These are phyloP conservation scores for Cronartium quercuum DNA, from an alignment of 1,284 basidiomycete species.

Conservation along the genomic window DNA sequence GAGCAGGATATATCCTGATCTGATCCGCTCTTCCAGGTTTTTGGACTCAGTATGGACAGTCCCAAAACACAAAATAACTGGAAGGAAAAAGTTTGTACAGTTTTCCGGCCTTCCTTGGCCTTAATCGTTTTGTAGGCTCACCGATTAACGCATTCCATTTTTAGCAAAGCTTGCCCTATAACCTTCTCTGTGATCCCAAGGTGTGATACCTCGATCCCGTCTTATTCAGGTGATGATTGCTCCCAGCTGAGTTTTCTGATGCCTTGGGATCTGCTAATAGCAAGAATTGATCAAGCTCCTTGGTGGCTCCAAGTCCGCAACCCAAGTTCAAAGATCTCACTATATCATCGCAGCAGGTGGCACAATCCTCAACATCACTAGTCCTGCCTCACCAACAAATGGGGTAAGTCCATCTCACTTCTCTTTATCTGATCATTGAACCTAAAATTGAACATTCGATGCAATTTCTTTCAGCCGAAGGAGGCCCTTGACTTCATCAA, in stretches of 20 bases:
- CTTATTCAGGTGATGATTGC: not conserved
- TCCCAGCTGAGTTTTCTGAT: not conserved
- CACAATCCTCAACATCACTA: constrained; percentile 39
- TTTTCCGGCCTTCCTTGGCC: not conserved
- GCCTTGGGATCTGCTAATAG: not conserved
- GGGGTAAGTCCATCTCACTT: constrained; percentile 12
- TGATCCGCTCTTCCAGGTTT: constrained; percentile 20
- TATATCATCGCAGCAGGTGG: constrained; percentile 41
- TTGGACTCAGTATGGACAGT: constrained; percentile 40
- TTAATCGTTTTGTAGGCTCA: not conserved
- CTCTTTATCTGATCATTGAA: not conserved
- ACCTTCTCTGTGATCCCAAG: constrained; percentile 42
- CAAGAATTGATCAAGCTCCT: constrained; percentile 38
- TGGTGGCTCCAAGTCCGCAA: constrained; percentile 37
- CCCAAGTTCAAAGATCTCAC: constrained; percentile 40
- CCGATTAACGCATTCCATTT: not conserved
- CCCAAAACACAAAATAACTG: constrained; percentile 40
- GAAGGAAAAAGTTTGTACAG: constrained; percentile 36
- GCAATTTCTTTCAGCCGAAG: not conserved
- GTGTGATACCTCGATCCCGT: constrained; percentile 13
- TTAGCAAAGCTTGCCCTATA: constrained; percentile 41
- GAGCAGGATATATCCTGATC: not conserved
- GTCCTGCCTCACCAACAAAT: constrained; percentile 38
- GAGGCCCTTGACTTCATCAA: constrained; percentile 8
- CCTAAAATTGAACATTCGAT: not conserved